These are phyloP conservation scores for Grosmannia clavigera DNA, from an alignment of 2,329 filamentous ascomycete species.

Conservation along the genomic window DNA sequence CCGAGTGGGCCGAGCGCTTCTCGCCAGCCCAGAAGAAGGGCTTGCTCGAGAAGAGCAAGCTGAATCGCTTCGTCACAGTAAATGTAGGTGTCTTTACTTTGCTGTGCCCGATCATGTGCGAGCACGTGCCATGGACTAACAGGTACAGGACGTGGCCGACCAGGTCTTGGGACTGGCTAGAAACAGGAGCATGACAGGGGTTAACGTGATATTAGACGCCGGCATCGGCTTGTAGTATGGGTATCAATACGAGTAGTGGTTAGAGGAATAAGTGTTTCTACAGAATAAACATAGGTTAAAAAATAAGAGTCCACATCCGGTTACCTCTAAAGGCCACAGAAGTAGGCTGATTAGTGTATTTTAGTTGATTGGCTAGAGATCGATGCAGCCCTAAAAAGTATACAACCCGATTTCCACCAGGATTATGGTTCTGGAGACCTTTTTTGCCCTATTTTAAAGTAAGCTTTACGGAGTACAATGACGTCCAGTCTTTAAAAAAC, in stretches of 20 bases:
- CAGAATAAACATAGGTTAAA: too few species aligned
- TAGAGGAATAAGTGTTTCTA: too few species aligned
- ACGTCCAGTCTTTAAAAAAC: background rate
- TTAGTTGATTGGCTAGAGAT: too few species aligned
- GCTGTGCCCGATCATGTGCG: background rate
- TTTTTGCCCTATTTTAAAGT: too few species aligned
- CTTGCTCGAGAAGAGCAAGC: conserved; percentile 38
- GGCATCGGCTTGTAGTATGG: background rate
- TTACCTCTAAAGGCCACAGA: too few species aligned
- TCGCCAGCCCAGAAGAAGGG: conserved; percentile 40
- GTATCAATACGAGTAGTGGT: too few species aligned
- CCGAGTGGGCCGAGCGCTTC: conserved; percentile 54
- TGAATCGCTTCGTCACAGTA: conserved; percentile 38
- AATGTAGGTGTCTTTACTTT: conserved; percentile 17
- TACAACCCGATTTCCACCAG: too few species aligned
- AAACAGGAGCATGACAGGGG: conserved; percentile 9
- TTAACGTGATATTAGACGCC: conserved; percentile 9
- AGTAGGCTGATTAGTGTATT: too few species aligned
- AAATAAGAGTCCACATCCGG: too few species aligned
- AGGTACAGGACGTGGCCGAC: conserved; percentile 1
- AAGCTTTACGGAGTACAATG: background rate
- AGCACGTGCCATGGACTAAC: background rate
- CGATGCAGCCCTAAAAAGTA: too few species aligned
- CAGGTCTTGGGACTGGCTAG: conserved; percentile 7
- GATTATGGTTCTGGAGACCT: too few species aligned